Evolutionary conservation across 2,329 filamentous ascomycete genomes (phyloP), one percentile per base, ranked within the genome.

Genomic region (Aspergillus caelatus): DNA sequence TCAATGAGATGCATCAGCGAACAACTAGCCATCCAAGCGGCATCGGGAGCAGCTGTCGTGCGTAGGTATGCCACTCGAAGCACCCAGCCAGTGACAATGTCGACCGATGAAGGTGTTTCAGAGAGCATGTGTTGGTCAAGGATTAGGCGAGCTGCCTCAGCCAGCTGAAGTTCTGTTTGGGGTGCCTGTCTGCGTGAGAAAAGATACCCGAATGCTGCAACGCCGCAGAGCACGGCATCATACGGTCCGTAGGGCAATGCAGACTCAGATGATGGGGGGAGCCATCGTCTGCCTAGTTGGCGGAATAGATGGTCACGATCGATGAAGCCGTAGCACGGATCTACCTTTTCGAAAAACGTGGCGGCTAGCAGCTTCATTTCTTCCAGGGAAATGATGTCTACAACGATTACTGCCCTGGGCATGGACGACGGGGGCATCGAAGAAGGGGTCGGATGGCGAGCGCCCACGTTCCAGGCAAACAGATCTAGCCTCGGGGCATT

Each of bases 1-100:
- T 88, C 86, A 2, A 86, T 77, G 57, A 87, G 78, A 66, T 88
- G 86, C 83, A 88, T 86, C 23, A 85, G 72, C 1, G 81, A 83
- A 63, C 82, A 86, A 65, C 83, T 86, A 0, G 85, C 84, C 75
- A 87, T 84, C 85, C 76, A 78, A 3, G 83, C 80, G 0, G 80
- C 79, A 62, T 88, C 83, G 1, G 85, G 85, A 2, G 83, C 80
- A 2, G 81, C 82, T 0, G 84, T 84, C 54, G 84, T 79, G 12
- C 86, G 79, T 10, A 88, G 74, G 62, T 87, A 87, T 0, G 83
- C 75, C 0, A 82, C 80, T 7, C 85, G 82, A 5, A 88, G 79
- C 0, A 86, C 71, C 85, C 85, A 88, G 23, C 73, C 76, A 9
- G 72, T 74, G 41, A 78, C 67, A 7, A 65, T 71, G 32, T 77